Evolutionary conservation across 805 yeast genomes (phyloP).

Genomic region (Candida insectalens): DNA sequence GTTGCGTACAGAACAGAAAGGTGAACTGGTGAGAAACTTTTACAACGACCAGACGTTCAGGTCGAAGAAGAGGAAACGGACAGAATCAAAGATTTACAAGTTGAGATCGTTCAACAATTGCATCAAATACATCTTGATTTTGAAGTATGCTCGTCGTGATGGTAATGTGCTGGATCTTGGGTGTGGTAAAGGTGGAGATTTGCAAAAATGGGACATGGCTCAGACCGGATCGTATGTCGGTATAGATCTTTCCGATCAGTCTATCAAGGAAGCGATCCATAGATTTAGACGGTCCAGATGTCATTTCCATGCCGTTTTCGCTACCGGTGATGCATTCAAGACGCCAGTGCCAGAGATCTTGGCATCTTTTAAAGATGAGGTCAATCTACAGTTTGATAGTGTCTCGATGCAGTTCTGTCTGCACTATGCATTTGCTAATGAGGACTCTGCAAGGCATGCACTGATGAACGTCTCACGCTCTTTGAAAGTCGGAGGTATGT

Average conservation of each 20-base stretch:
- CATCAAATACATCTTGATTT: constrained; percentile 76
- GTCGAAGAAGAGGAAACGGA: constrained; percentile 52
- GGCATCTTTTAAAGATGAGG: constrained; percentile 47
- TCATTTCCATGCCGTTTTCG: constrained; percentile 52
- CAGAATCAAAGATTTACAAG: constrained; percentile 74
- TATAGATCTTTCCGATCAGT: constrained; percentile 82
- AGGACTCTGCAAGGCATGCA: constrained; percentile 64
- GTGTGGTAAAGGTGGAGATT: constrained; percentile 98
- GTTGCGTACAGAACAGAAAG: constrained; percentile 30
- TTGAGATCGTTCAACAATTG: constrained; percentile 86
- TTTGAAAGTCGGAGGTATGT: constrained; percentile 72
- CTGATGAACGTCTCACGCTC: constrained; percentile 69
- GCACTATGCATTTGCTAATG: constrained; percentile 91
- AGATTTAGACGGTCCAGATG: constrained; percentile 48
- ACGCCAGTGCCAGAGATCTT: constrained; percentile 59
- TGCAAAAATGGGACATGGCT: constrained; percentile 78
- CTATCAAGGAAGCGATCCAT: constrained; percentile 73
- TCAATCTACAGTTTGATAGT: constrained; percentile 68
- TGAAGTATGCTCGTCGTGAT: constrained; percentile 48
- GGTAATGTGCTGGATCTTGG: constrained; percentile 74
- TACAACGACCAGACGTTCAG: constrained; percentile 78
- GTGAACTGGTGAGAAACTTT: constrained; percentile 68
- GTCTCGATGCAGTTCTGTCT: constrained; percentile 89
- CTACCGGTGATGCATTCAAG: constrained; percentile 89
- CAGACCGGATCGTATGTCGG: constrained; percentile 74